Evolutionary conservation across 2,329 filamentous ascomycete genomes (phyloP), one percentile per base, ranked within the genome.

Genomic region (Fusarium sp.): DNA sequence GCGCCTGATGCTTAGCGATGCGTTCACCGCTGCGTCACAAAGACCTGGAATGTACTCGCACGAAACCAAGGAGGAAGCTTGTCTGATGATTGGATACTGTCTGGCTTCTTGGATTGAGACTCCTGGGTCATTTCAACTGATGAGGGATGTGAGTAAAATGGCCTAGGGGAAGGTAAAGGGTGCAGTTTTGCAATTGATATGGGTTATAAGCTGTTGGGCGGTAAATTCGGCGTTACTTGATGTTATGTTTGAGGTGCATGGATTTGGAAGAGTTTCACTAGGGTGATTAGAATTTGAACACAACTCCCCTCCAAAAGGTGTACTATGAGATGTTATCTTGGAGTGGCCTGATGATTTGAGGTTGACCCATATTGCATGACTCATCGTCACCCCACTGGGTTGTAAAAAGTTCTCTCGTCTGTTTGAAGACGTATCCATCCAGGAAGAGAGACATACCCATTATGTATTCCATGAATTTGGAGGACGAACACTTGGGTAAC

Each of bases 31-130:
- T 0, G 20, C 64, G 2, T 20, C 26, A 0, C 21, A 37, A 10
- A 55, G 62, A 21, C 74, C 70, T 3, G 20, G 24, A 0, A 44
- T 43, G 9, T 71, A 69, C 39, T 58, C 67, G 1, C 39, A 35
- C 0, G 24, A 41, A 0, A 52, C 67, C 9, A 33, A 49, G 12
- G 63, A 73, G 1, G 73, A 74, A 28, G 70, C 74, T 10, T 57
- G 47, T 13, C 8, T 71, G 10, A 43, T 63, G 7, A 46, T 73
- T 24, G 44, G 49, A 0, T 59, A 64, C 3, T 59, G 44, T 8
- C 55, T 59, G n/a, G 39, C 47, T 3, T 47, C 71, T 1, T 76
- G 72, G 69, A 20, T 56, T 16, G 74, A 74, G 37, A 76, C 72
- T 0, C 71, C 61, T 6, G 57, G 63, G 0, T 66, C 69, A 0